Conservation (phyloP, 257 asterid species). For the Solanum lycopersicoides region DNA sequence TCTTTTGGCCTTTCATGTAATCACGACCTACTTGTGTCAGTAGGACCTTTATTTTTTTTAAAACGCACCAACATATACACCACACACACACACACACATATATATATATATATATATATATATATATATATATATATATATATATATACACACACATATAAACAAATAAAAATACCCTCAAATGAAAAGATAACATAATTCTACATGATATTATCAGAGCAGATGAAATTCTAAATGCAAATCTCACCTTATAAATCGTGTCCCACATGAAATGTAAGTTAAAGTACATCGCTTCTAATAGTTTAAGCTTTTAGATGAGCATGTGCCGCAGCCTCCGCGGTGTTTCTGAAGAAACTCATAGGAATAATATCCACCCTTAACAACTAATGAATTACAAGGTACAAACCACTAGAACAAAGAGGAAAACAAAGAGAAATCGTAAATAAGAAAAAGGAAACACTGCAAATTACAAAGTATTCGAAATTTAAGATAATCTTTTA, state of each 20-base stretch:
- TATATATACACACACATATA: no score
- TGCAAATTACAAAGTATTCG: neutral
- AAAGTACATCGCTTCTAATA: no score
- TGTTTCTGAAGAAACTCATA: neutral
- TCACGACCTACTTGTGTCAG: neutral
- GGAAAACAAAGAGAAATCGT: neutral
- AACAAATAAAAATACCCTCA: neutral
- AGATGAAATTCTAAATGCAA: neutral
- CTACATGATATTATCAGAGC: neutral
- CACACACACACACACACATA: neutral
- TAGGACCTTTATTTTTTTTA: neutral
- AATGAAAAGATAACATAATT: neutral
- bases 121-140: no score
- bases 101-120: no score
- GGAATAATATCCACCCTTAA: neutral
- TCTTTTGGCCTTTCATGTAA: neutral
- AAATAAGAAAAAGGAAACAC: neutral
- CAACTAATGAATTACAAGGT: neutral
- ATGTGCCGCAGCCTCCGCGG: neutral
- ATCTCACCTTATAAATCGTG: neutral
- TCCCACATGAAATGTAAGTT: neutral
- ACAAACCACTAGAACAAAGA: neutral
- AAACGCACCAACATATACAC: no score
- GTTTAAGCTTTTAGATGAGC: neutral
- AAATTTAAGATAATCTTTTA: constrained; percentile 24